Percentiles rank a stretch among this genome's conserved stretches.
These are phyloP conservation scores for Dothideomycetes sp. DNA, from an alignment of 2,329 filamentous ascomycete species.

Conservation along the genomic window DNA sequence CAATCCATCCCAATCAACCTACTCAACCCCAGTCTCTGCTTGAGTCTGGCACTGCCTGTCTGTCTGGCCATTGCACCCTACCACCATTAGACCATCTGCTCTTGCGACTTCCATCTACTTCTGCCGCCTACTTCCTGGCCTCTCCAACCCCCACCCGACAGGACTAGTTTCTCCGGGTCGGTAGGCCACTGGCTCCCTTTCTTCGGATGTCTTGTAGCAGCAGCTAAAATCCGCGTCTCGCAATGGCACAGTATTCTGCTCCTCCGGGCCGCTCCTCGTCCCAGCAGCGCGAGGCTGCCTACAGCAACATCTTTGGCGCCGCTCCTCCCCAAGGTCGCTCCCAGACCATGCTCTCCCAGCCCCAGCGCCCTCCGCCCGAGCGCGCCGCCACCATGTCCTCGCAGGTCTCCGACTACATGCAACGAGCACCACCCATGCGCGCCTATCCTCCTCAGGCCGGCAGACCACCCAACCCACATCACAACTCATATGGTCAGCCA, in stretches of 20 bases:
- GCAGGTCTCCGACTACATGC: conserved; percentile 45
- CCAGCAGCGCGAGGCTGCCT: conserved; percentile 81
- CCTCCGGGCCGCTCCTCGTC: conserved; percentile 52
- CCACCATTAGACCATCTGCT: no score
- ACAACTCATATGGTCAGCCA: conserved; percentile 27
- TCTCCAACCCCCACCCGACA: no score
- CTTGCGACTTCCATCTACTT: no score
- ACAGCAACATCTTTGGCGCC: conserved; percentile 89
- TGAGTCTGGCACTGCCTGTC: no score
- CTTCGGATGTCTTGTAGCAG: neutral
- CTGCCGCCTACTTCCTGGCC: no score
- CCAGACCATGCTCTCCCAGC: conserved; percentile 86
- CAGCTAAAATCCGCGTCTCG: conserved; percentile 7
- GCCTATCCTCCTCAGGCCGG: conserved; percentile 30
- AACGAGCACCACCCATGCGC: conserved; percentile 55
- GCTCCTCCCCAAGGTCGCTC: conserved; percentile 55
- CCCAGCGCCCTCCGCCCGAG: conserved; percentile 52
- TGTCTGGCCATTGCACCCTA: no score
- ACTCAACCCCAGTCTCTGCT: no score
- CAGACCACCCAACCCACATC: conserved; percentile 53
- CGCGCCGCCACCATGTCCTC: conserved; percentile 62
- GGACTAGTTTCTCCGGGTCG: no score
- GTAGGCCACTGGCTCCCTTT: neutral
- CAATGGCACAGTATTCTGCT: conserved; percentile 56
- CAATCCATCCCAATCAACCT: no score